These are phyloP conservation scores for Naumovozyma baii DNA, from an alignment of 805 yeast species.

Conservation along the genomic window DNA sequence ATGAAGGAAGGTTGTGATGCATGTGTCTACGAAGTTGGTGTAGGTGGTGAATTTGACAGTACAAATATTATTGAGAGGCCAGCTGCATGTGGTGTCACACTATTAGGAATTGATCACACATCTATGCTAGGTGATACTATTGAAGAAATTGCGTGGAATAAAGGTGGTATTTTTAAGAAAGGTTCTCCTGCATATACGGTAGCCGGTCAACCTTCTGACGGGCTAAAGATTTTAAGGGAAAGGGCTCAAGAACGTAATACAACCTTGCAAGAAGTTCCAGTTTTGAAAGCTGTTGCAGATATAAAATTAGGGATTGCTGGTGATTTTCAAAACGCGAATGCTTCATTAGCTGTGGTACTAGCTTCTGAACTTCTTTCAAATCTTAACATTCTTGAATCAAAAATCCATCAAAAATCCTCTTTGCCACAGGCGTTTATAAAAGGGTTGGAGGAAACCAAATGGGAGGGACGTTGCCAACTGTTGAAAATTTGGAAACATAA, in stretches of 20 bases:
- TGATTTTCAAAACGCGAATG: constrained; percentile 74
- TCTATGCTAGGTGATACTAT: constrained; percentile 78
- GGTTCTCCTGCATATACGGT: constrained; percentile 61
- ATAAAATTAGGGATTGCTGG: constrained; percentile 68
- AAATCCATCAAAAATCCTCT: constrained; percentile 4
- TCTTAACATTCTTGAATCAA: constrained; percentile 35
- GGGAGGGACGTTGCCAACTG: constrained; percentile 97
- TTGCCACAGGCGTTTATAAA: constrained; percentile 41
- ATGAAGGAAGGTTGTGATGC: constrained; percentile 82
- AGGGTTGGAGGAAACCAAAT: constrained; percentile 60
- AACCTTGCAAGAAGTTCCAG: constrained; percentile 43
- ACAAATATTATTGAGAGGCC: constrained; percentile 80
- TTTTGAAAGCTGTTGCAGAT: constrained; percentile 30
- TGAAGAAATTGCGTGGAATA: constrained; percentile 90
- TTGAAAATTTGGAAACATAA: constrained; percentile 38
- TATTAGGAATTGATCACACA: constrained; percentile 89
- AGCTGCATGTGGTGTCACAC: constrained; percentile 72
- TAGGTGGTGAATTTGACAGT: constrained; percentile 96
- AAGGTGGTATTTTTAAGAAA: constrained; percentile 80
- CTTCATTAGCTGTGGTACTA: constrained; percentile 74
- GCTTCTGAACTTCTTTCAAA: constrained; percentile 49
- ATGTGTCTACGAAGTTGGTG: constrained; percentile 95
- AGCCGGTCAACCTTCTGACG: constrained; percentile 44
- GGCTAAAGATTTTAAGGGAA: constrained; percentile 45
- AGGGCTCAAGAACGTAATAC: constrained; percentile 61